These are phyloP conservation scores for Euclidium syriacum DNA, from an alignment of 345 rosid species.

Conservation along the genomic window DNA sequence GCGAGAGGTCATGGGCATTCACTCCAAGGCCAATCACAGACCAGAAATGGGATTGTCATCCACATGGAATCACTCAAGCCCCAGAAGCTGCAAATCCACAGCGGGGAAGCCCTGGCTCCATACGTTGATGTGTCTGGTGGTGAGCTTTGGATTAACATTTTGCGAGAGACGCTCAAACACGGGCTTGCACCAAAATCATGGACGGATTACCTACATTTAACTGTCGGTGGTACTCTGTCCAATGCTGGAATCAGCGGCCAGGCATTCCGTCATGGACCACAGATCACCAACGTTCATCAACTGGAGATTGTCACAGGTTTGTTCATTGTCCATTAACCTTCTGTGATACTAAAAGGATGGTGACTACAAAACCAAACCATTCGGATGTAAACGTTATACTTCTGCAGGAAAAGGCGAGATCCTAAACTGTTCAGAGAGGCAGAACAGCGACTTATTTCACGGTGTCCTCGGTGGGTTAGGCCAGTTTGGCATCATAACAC, in stretches of 20 bases:
- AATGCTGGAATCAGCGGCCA: constrained; percentile 97
- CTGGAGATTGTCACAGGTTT: constrained; percentile 92
- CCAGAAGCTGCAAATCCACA: constrained; percentile 40
- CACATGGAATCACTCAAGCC: constrained; percentile 67
- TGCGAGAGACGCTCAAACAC: constrained; percentile 56
- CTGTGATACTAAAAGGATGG: background rate
- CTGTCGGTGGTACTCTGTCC: constrained; percentile 92
- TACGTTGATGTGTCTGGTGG: constrained; percentile 85
- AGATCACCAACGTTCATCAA: constrained; percentile 89
- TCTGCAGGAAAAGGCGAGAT: constrained; percentile 87
- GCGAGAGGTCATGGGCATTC: constrained; percentile 96
- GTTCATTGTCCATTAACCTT: constrained; percentile 5
- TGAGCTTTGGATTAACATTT: constrained; percentile 87
- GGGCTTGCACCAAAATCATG: constrained; percentile 93
- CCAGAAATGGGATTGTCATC: constrained; percentile 67
- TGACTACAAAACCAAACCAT: background rate
- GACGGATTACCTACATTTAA: constrained; percentile 91
- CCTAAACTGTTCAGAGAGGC: constrained; percentile 60
- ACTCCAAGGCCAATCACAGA: constrained; percentile 82
- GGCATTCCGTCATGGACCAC: constrained; percentile 90
- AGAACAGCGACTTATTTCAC: constrained; percentile 74
- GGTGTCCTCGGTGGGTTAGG: constrained; percentile 93
- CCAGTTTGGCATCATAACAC: constrained; percentile 90
- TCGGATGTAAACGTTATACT: constrained; percentile 6
- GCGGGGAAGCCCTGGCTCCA: constrained; percentile 36